Base-by-base conservation (phyloP, 192 early-diverging fungal genomes). In the Umbelopsis vinacea region DNA sequence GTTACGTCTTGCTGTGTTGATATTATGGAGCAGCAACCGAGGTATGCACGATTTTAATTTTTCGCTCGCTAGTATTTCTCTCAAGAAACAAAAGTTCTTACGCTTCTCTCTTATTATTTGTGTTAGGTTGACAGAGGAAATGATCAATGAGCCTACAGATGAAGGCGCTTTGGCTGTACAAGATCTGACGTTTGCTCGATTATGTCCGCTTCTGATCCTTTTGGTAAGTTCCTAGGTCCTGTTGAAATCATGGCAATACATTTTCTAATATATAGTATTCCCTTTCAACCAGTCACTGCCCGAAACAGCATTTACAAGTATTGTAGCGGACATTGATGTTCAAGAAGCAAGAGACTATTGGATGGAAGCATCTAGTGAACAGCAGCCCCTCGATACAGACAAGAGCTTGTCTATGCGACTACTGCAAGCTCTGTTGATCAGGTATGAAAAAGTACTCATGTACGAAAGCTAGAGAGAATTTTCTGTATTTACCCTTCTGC, bases 81-180 rank as follows among this genome's bases (percentile, higher is more conserved):
- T 29, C 29, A 29, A 2, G 29, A 29, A 29, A 29, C 3, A 29
- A 29, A 3, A 29, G 21, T 14, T 22, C 26, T 26, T 54, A 12
- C 7, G 11, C 6, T 35, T 47, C 12, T 67, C 12, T 29, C 14
- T 37, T 67, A 46, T 35, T 37, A 37, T 14, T 21, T 14, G 8
- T 21, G 29, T 38, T 35, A 70, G 69, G 17, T 52, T 70, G 38
- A 70, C 69, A 3, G 69, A 70, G 46, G 37, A 33, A 19, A 52
- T 70, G 50, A 52, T 70, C 6, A 24, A 38, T 33, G 48, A 52
- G 17, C 35, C 48, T n/a, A 40, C 48, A 24, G 69, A 70, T 14
- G 69, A 70, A 37, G 53, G 69, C 23, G 69, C 69, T 40, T 54
- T 70, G 50, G 69, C 69, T 50, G 48, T 70, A 2, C 69, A 70